phyloP scores from a whole-genome alignment of 169 alveolate species.

The Perkinsus marinus region DNA sequence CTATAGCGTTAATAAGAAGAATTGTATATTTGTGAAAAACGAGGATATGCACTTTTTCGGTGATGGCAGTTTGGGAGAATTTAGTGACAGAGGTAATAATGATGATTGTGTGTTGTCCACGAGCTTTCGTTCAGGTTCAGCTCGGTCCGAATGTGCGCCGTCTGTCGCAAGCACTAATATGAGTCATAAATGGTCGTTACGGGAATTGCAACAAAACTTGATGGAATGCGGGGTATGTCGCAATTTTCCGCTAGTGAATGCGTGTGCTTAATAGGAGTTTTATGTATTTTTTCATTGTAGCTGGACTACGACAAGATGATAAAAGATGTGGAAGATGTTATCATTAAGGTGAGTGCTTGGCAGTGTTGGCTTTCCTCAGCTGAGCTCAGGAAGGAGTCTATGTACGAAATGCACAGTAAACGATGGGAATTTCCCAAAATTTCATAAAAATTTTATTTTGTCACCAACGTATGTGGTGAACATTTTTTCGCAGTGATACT shows the following conservation, averaged over 20 bases:
- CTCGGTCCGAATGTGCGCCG: neutral
- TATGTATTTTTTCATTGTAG: neutral
- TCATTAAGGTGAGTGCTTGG: slow-evolving; percentile 25
- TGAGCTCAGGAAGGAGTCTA: too few relatives aligned
- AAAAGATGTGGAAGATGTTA: slow-evolving; percentile 45
- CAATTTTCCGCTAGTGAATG: neutral
- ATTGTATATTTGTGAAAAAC: slow-evolving; percentile 42
- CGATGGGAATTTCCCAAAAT: too few relatives aligned
- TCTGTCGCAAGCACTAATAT: slow-evolving; percentile 12
- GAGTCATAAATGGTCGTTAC: slow-evolving; percentile 54
- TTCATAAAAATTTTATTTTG: too few relatives aligned
- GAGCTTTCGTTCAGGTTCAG: neutral
- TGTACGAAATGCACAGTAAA: too few relatives aligned
- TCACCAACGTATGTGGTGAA: too few relatives aligned
- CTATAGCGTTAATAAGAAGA: slow-evolving; percentile 61
- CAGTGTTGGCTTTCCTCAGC: too few relatives aligned
- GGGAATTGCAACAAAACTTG: slow-evolving; percentile 41
- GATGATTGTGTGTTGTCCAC: neutral
- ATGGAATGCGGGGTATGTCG: slow-evolving; percentile 27
- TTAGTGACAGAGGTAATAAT: neutral
- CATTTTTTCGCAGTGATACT: too few relatives aligned
- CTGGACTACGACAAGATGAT: slow-evolving; percentile 22
- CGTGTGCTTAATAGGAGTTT: neutral
- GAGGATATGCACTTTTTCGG: slow-evolving; percentile 4
- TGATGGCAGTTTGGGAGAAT: slow-evolving; percentile 9